These are phyloP conservation scores for Leccinum broughii DNA, from an alignment of 768 basidiomycete genomes.

Conservation along the genomic window DNA sequence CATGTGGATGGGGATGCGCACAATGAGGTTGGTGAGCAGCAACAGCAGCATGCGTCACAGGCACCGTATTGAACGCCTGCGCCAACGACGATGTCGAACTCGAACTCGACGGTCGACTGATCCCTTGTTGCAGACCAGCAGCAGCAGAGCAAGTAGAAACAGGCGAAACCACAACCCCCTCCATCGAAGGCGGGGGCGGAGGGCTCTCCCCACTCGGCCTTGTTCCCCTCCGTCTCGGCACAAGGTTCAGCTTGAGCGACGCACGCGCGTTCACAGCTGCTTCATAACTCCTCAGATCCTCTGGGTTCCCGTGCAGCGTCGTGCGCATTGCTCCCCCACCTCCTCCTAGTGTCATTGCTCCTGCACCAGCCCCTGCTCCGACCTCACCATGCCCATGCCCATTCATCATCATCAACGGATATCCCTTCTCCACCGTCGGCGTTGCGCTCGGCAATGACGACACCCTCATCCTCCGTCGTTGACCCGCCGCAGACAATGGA, in stretches of 20 bases:
- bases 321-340: constrained; percentile 35
- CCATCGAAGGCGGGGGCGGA: constrained; percentile 22
- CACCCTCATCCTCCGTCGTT: constrained; percentile 52
- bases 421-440: constrained; percentile 41
- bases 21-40: neutral
- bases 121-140: constrained; percentile 22
- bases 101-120: constrained; percentile 40
- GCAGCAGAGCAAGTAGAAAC: constrained; percentile 1
- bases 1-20: neutral
- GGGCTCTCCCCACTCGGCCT: constrained; percentile 12
- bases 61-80: constrained; percentile 39
- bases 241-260: constrained; percentile 56
- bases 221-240: constrained; percentile 40
- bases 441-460: constrained; percentile 73
- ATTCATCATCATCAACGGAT: constrained; percentile 19
- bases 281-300: constrained; percentile 72
- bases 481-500: constrained; percentile 20
- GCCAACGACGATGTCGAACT: constrained; percentile 41
- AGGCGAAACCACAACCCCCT: neutral
- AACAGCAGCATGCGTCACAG: constrained; percentile 9
- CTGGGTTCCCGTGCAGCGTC: constrained; percentile 47
- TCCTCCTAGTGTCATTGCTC: constrained; percentile 4
- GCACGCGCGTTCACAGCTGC: constrained; percentile 72
- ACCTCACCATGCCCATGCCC: constrained; percentile 20
- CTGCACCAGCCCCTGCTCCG: neutral